These are phyloP conservation scores for Pseudopyrenochaeta lycopersici DNA, from an alignment of 2,329 filamentous ascomycete species.

Conservation along the genomic window DNA sequence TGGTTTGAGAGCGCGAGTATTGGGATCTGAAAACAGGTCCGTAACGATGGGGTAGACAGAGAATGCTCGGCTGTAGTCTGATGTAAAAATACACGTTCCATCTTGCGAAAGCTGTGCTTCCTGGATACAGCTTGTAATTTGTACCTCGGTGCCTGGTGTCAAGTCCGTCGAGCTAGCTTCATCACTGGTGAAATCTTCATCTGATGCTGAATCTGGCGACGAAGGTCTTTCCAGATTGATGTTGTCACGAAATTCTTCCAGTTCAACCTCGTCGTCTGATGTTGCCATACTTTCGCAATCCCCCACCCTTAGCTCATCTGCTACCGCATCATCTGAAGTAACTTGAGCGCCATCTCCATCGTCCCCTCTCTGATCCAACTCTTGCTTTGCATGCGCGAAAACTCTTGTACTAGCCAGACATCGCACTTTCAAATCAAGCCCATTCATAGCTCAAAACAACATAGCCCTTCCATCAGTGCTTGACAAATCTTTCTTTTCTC, in stretches of 20 bases:
- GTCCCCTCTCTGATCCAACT: not conserved
- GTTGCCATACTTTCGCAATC: not conserved
- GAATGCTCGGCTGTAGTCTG: slow-evolving; percentile 62
- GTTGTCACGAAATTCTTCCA: not conserved
- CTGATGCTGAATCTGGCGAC: slow-evolving; percentile 4
- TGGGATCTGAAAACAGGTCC: slow-evolving; percentile 11
- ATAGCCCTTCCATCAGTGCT: not conserved
- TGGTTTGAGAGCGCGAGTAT: slow-evolving; percentile 46
- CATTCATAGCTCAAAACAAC: slow-evolving; percentile 19
- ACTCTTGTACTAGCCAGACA: slow-evolving; percentile 33
- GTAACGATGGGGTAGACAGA: slow-evolving; percentile 55
- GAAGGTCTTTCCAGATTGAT: not conserved
- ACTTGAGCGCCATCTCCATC: not conserved
- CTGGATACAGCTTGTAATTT: slow-evolving; percentile 36
- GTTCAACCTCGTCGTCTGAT: not conserved
- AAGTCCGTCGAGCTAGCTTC: not conserved
- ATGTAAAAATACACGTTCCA: slow-evolving; percentile 65
- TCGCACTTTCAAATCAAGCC: slow-evolving; percentile 19
- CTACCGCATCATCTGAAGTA: not conserved
- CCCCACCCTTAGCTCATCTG: not conserved
- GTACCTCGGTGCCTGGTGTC: not conserved
- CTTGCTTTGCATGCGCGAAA: not conserved
- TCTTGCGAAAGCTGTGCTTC: slow-evolving; percentile 55
- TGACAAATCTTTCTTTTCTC: too few relatives aligned
- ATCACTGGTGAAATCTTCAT: slow-evolving; percentile 1